Evolutionary conservation across 768 basidiomycete genomes (phyloP).

Genomic region (Suillus lakei): DNA sequence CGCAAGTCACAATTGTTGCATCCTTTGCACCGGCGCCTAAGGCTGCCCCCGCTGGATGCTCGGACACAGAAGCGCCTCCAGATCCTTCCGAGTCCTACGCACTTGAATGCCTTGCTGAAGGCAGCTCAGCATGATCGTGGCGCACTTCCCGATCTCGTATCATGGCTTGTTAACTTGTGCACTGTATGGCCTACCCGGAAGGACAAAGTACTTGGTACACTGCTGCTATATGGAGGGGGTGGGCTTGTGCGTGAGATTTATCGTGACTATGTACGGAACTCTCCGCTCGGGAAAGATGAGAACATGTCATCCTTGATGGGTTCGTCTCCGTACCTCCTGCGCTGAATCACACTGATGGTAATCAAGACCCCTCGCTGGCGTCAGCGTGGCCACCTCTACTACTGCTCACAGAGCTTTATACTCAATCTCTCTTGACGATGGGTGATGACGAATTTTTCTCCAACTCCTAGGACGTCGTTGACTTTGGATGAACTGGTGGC

Average conservation of each 20-base stretch:
- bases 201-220: conserved; percentile 60
- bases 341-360: conserved; percentile 12
- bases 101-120: conserved; percentile 59
- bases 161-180: conserved; percentile 61
- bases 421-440: conserved; percentile 85
- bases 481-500: conserved; percentile 78
- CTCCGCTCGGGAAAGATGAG: conserved; percentile 65
- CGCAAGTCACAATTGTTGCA: conserved; percentile 41
- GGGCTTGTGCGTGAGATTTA: conserved; percentile 79
- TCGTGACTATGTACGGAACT: conserved; percentile 63
- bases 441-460: conserved; percentile 98
- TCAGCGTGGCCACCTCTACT: conserved; percentile 71
- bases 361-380: conserved; percentile 48
- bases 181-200: conserved; percentile 63
- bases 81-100: conserved; percentile 55
- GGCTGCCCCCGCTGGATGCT: conserved; percentile 53
- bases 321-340: conserved; percentile 28
- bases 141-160: conserved; percentile 53
- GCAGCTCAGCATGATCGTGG: conserved; percentile 44
- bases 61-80: conserved; percentile 68
- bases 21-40: conserved; percentile 31
- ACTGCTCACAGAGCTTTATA: conserved; percentile 81
- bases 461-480: conserved; percentile 70
- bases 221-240: conserved; percentile 56
- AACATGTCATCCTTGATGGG: conserved; percentile 42